A percentile compares a stretch with the other conserved stretches of the same genome.
Evolutionary conservation across 108 stramenopile species (phyloP).

Genomic region (Skeletonema marinoi): DNA sequence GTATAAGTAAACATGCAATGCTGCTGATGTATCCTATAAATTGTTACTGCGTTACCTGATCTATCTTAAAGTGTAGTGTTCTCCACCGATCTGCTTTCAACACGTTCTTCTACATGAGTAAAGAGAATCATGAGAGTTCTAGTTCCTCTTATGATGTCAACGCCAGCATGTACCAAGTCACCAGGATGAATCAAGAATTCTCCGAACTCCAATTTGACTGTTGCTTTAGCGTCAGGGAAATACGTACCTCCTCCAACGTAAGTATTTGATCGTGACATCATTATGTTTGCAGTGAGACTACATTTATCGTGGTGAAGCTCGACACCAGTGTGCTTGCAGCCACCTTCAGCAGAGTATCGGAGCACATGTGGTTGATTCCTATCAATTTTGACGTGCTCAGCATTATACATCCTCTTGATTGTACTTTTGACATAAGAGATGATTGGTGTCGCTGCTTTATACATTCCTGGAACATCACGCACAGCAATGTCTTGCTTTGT

Average conservation of each 20-base stretch:
- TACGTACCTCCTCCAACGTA: constrained; percentile 77
- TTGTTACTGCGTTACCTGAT: not conserved
- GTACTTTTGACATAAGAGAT: constrained; percentile 46
- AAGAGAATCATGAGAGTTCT: constrained; percentile 82
- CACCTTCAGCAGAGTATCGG: constrained; percentile 65
- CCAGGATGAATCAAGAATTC: constrained; percentile 84
- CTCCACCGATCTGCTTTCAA: not conserved
- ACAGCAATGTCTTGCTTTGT: constrained; percentile 81
- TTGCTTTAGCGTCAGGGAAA: constrained; percentile 56
- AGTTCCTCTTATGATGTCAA: constrained; percentile 59
- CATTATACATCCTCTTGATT: constrained; percentile 48
- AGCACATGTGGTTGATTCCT: constrained; percentile 82
- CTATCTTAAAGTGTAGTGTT: not conserved
- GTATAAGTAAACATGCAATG: not conserved
- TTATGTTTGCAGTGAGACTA: constrained; percentile 74
- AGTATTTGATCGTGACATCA: constrained; percentile 50
- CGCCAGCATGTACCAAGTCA: constrained; percentile 67
- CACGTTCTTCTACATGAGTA: constrained; percentile 33
- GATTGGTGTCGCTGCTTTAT: constrained; percentile 54
- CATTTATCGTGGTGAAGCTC: constrained; percentile 81
- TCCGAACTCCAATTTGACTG: constrained; percentile 65
- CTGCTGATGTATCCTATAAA: not conserved
- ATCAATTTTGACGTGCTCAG: constrained; percentile 51
- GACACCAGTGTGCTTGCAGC: constrained; percentile 66
- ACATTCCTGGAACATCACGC: constrained; percentile 62